Evolutionary conservation across 129 eudicot species (phyloP), one percentile per base, ranked within the genome.

Genomic region (Dittrichia graveolens): DNA sequence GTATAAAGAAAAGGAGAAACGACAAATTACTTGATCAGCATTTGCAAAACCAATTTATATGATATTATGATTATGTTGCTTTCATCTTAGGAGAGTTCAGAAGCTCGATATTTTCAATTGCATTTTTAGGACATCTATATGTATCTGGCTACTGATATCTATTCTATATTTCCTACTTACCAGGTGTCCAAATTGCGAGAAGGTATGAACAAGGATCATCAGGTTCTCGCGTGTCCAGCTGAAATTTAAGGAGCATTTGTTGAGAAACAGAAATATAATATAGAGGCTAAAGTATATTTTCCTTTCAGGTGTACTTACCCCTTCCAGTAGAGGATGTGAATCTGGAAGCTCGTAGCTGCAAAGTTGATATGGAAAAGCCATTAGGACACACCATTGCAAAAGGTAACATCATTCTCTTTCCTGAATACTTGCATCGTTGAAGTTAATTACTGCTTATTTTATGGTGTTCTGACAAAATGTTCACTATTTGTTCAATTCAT

Each of bases 321-420:
- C 89, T 65, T 90, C 78, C 73, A 95, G 69, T 4, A 95, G 91
- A 60, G 89, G 91, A 74, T 95, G 99, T 39, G 87, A 71, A 81
- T 90, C 99, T 75, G 99, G 97, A 83, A 95, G 97, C 84, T 88
- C 99, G 55, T 95, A 95, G 61, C 99, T 95, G 87, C 83, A 83
- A 58, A 83, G 56, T 34, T 69, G 67, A 68, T 16, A 72, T 16
- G 34, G 44, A 73, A 75, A 48, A 42, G 35, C 49, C 38, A 75
- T 39, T 57, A 65, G 41, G 72, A 60, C 71, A n/a, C 52, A 24
- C 18, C 47, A 44, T 40, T 45, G 31, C 18, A 5, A 35, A 14
- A 78, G 47, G 31, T 50, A 3, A 58, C 57, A 44, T 59, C 16
- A 41, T 62, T 7, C 31, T 14, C 34, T 14, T 78, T 71, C 16